phyloP scores from a whole-genome alignment of 1,284 basidiomycete genomes.

The Ustilago trichophora region DNA sequence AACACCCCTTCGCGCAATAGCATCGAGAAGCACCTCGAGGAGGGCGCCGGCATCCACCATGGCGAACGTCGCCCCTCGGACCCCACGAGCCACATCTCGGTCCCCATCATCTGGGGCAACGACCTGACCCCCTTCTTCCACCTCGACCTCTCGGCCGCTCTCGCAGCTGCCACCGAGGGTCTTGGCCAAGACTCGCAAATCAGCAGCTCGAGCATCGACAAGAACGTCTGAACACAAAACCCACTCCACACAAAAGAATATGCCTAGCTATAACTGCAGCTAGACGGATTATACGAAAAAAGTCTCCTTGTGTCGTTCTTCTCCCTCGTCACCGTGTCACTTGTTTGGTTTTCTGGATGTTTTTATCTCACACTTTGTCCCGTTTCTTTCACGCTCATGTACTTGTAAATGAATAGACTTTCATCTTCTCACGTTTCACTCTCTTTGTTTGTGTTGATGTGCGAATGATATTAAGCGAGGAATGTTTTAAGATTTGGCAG shows the following conservation, averaged over 20 bases:
- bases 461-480: too few species aligned
- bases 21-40: constrained; percentile 32
- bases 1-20: constrained; percentile 15
- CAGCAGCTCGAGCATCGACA: constrained; percentile 21
- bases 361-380: background rate
- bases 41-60: background rate
- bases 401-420: constrained; percentile 6
- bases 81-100: constrained; percentile 33
- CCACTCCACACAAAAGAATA: background rate
- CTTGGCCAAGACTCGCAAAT: constrained; percentile 24
- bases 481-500: too few species aligned
- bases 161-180: constrained; percentile 72
- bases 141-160: constrained; percentile 78
- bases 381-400: constrained; percentile 6
- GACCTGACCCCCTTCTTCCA: constrained; percentile 83
- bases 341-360: background rate
- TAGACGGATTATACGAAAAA: too few species aligned
- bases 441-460: background rate
- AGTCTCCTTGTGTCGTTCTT: too few species aligned
- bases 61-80: constrained; percentile 4
- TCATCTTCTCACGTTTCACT: background rate
- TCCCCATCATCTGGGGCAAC: constrained; percentile 66
- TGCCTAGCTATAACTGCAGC: too few species aligned
- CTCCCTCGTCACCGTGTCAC: background rate
- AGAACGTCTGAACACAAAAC: background rate